These are phyloP conservation scores for Ascochyta clinopodiicola DNA, from an alignment of 2,329 filamentous ascomycete genomes.

Conservation along the genomic window DNA sequence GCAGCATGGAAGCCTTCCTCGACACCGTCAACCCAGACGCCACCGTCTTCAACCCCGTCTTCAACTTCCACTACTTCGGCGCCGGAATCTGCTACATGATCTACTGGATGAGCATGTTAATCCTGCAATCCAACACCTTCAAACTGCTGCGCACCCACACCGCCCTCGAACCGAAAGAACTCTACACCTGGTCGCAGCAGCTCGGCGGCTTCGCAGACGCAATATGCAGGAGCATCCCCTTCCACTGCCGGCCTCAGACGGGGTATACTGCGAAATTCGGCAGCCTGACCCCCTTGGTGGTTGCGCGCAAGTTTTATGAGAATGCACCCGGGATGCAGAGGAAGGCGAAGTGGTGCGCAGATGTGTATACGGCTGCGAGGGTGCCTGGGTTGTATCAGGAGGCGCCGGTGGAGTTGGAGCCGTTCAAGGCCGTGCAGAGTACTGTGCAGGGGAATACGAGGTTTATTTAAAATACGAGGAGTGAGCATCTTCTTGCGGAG, in stretches of 20 bases:
- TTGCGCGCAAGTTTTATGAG: constrained; percentile 45
- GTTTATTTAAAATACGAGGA: constrained; percentile 32
- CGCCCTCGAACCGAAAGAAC: constrained; percentile 35
- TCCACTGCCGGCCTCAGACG: constrained; percentile 33
- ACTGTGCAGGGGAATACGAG: constrained; percentile 30
- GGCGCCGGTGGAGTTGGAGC: constrained; percentile 34
- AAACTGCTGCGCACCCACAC: constrained; percentile 32
- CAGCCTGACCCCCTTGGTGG: constrained; percentile 43
- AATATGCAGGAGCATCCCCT: constrained; percentile 44
- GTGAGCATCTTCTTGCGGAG: not conserved
- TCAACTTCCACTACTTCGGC: constrained; percentile 42
- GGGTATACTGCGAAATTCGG: constrained; percentile 45
- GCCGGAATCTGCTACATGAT: constrained; percentile 44
- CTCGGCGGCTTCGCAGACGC: constrained; percentile 39
- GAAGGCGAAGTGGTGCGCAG: constrained; percentile 41
- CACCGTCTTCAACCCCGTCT: constrained; percentile 35
- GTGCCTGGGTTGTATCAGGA: constrained; percentile 42
- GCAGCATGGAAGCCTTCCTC: constrained; percentile 35
- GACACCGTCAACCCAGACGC: constrained; percentile 31
- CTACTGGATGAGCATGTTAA: constrained; percentile 48
- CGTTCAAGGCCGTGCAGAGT: constrained; percentile 34
- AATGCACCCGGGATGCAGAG: constrained; percentile 29
- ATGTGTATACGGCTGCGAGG: constrained; percentile 36
- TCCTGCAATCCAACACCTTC: constrained; percentile 46
- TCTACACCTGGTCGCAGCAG: constrained; percentile 42